Conservation (phyloP, 331 rosid genomes). For the Cucumis variabilis region DNA sequence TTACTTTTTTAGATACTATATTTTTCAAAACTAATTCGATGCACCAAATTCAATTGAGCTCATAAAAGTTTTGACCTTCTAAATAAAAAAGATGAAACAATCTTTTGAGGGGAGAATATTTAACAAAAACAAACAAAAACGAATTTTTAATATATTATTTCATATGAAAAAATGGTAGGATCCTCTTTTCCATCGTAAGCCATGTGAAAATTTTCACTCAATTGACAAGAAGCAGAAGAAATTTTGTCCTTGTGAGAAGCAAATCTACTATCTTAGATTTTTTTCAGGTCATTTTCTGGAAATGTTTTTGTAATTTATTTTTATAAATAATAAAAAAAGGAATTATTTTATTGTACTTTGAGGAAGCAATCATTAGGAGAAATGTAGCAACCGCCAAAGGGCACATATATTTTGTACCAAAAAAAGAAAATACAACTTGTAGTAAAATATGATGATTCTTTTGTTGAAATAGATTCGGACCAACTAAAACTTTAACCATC, state of each 20-base stretch:
- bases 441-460: neutral
- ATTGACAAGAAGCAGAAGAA: neutral
- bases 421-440: neutral
- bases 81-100: neutral
- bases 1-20: neutral
- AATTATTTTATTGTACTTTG: neutral
- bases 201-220: neutral
- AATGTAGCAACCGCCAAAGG: neutral
- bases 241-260: neutral
- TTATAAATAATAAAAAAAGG: neutral
- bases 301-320: neutral
- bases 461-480: neutral
- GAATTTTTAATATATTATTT: neutral
- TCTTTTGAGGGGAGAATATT: neutral
- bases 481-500: neutral
- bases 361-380: slow-evolving; percentile 2
- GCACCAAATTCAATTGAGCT: neutral
- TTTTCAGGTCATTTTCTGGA: slow-evolving; percentile 14
- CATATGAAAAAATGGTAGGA: neutral
- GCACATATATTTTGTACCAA: neutral
- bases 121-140: neutral
- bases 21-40: neutral
- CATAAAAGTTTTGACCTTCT: neutral
- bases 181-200: neutral
- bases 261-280: slow-evolving; percentile 10